These are phyloP conservation scores for Boletus vinaceobasis DNA, from an alignment of 768 basidiomycete genomes.

Conservation along the genomic window DNA sequence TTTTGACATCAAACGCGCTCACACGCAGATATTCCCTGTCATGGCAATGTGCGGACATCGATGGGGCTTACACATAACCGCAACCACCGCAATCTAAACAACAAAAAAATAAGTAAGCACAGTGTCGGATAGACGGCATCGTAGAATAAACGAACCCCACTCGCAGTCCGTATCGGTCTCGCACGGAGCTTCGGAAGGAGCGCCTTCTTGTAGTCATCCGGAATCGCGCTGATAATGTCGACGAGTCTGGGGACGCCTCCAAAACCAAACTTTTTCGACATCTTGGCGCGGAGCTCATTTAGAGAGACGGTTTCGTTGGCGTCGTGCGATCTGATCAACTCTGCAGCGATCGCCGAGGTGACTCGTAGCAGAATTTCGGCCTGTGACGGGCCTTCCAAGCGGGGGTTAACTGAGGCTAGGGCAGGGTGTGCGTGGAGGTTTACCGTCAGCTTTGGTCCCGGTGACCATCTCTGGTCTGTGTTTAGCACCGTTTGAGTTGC, in stretches of 20 bases:
- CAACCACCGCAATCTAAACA: constrained; percentile 90
- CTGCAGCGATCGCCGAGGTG: constrained; percentile 91
- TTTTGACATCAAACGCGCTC: constrained; percentile 27
- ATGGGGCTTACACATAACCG: constrained; percentile 99
- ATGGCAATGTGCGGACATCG: constrained; percentile 99
- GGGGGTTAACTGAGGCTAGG: neutral
- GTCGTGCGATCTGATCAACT: constrained; percentile 87
- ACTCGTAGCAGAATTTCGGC: constrained; percentile 87
- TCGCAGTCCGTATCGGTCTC: constrained; percentile 93
- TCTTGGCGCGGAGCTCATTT: constrained; percentile 79
- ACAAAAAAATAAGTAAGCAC: neutral
- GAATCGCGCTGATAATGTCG: constrained; percentile 97
- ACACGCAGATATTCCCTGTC: constrained; percentile 99
- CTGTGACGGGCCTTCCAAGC: constrained; percentile 69
- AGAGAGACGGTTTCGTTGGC: constrained; percentile 74
- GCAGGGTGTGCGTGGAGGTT: neutral
- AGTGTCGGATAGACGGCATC: neutral
- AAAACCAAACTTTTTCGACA: constrained; percentile 87
- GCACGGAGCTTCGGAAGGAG: constrained; percentile 87
- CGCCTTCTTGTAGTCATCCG: constrained; percentile 93
- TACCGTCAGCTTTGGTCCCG: constrained; percentile 40
- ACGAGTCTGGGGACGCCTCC: constrained; percentile 90
- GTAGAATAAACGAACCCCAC: constrained; percentile 60
- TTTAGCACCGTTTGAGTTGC: neutral
- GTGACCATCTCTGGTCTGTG: constrained; percentile 33